These are phyloP conservation scores for Daphne laureola DNA, from an alignment of 441 rosid genomes.

Conservation along the genomic window DNA sequence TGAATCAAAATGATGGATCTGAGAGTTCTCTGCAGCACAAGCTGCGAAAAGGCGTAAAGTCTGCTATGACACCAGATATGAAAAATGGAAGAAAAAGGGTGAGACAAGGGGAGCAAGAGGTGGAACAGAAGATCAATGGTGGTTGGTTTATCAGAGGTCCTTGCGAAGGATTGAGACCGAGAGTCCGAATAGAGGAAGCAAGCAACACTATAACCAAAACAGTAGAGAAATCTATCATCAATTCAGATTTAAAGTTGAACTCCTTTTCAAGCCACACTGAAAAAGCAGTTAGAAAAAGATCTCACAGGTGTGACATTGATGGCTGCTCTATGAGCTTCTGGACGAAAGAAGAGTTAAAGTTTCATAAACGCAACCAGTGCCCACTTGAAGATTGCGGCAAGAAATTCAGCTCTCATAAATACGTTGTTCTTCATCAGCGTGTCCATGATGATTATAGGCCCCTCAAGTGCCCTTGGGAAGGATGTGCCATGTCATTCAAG, in stretches of 20 bases:
- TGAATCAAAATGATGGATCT: conserved; percentile 11
- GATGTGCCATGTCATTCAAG: conserved; percentile 81
- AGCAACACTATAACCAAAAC: conserved; percentile 15
- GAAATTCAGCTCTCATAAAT: conserved; percentile 81
- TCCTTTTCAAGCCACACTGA: conserved; percentile 18
- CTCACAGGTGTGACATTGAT: conserved; percentile 63
- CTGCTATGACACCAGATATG: conserved; percentile 15
- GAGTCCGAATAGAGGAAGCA: conserved; percentile 37
- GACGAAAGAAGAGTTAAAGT: conserved; percentile 51
- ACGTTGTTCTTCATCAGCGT: conserved; percentile 71
- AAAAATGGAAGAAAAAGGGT: conserved; percentile 47
- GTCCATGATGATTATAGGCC: conserved; percentile 92
- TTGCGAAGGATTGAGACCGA: conserved; percentile 95
- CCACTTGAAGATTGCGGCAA: conserved; percentile 76
- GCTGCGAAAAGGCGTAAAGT: conserved; percentile 17
- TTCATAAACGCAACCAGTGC: conserved; percentile 79
- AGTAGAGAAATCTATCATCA: conserved; percentile 18
- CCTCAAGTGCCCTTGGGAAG: conserved; percentile 83
- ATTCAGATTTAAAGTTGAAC: conserved; percentile 34
- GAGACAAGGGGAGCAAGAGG: conserved; percentile 37
- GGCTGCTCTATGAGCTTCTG: conserved; percentile 83
- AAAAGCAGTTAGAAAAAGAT: conserved; percentile 27
- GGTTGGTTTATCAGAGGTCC: conserved; percentile 76
- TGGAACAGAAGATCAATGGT: conserved; percentile 22
- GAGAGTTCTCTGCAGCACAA: conserved; percentile 23